phyloP scores from a whole-genome alignment of 768 basidiomycete species.

The button mushroom (Agaricus bisporus) region DNA sequence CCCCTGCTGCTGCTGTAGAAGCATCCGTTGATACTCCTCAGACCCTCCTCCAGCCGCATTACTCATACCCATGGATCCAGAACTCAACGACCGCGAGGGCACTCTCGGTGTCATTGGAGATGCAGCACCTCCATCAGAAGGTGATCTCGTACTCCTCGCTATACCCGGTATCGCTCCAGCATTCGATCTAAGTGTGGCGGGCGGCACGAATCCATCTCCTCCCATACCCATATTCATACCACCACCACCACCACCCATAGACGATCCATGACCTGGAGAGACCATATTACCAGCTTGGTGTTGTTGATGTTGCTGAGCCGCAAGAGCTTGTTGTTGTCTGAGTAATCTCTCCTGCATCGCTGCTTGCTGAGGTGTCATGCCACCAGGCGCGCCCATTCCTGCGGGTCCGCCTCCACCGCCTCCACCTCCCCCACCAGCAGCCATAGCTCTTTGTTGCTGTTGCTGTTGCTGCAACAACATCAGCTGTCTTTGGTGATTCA shows the following conservation, averaged over 20 bases:
- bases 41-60: slow-evolving; percentile 3
- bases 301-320: slow-evolving; percentile 33
- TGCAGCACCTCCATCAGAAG: slow-evolving; percentile 45
- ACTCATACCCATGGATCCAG: slow-evolving; percentile 31
- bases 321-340: slow-evolving; percentile 36
- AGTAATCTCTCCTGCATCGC: slow-evolving; percentile 29
- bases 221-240: slow-evolving; percentile 10
- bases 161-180: slow-evolving; percentile 60
- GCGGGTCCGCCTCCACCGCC: slow-evolving; percentile 8
- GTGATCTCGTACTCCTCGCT: slow-evolving; percentile 67
- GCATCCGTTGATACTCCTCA: slow-evolving; percentile 55
- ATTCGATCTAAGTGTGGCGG: slow-evolving; percentile 47
- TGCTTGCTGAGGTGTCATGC: slow-evolving; percentile 19
- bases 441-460: slow-evolving; percentile 11
- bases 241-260: slow-evolving; percentile 16
- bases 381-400: slow-evolving; percentile 12
- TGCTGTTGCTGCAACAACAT: slow-evolving; percentile 17
- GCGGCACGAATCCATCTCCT: slow-evolving; percentile 26
- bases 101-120: slow-evolving; percentile 47
- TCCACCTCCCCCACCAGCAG: slow-evolving; percentile 11
- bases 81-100: slow-evolving; percentile 23
- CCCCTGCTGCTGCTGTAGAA: slow-evolving; percentile 36
- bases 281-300: slow-evolving; percentile 33
- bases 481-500: slow-evolving; percentile 27
- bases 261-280: slow-evolving; percentile 16